Conservation (phyloP, 1,284 basidiomycete species). For the Sanghuangporus weigelae region DNA sequence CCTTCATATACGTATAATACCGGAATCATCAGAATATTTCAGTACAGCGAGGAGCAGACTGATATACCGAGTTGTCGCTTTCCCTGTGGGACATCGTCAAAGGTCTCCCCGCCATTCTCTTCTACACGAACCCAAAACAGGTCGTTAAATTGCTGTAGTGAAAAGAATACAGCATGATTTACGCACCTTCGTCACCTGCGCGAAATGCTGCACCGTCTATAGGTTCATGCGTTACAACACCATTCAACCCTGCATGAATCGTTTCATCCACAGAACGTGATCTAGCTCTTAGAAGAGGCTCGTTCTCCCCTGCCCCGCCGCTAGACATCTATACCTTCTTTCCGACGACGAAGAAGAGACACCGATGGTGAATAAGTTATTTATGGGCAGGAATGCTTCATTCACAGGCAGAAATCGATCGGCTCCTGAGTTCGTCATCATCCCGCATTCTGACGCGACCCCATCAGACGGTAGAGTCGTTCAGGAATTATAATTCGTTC, state of each 20-base stretch:
- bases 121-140: background rate
- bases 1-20: constrained; percentile 29
- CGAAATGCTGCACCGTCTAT: constrained; percentile 7
- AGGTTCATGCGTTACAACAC: background rate
- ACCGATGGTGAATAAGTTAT: background rate
- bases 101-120: constrained; percentile 9
- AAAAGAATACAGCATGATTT: background rate
- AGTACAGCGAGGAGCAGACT: background rate
- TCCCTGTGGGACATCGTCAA: constrained; percentile 24
- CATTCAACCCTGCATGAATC: background rate
- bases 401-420: background rate
- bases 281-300: background rate
- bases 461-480: background rate
- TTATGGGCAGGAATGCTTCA: background rate
- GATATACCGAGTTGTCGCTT: constrained; percentile 23
- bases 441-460: background rate
- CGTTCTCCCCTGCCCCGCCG: background rate
- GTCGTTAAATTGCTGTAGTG: background rate
- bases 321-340: background rate
- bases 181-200: constrained; percentile 1
- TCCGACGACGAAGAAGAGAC: constrained; percentile 35
- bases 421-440: background rate
- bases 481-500: background rate
- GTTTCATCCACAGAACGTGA: background rate
- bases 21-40: background rate